A percentile compares a stretch with the other conserved stretches of the same genome.
phyloP scores from a whole-genome alignment of 257 asterid species.

The Orobanche coerulescens region DNA sequence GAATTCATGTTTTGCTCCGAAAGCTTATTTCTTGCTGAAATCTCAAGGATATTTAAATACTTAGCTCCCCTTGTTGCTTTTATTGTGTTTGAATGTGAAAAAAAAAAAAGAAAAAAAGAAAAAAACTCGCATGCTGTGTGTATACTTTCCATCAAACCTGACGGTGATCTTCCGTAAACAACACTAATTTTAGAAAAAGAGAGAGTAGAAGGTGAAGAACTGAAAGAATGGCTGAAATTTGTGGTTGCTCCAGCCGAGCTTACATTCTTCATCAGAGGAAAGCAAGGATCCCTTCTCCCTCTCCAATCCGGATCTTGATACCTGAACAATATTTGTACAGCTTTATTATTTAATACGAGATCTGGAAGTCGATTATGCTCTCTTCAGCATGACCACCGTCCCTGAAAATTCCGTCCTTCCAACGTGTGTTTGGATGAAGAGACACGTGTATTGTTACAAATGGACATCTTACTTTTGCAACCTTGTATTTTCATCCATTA shows the following conservation, averaged over 20 bases:
- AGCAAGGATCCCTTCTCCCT: conserved; percentile 68
- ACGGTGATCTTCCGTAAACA: conserved; percentile 1
- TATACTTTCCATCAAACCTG: neutral
- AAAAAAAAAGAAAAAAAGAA: conserved; percentile 2
- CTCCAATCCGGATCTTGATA: conserved; percentile 49
- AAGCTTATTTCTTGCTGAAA: too few species aligned
- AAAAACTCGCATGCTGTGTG: neutral
- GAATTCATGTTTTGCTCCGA: neutral
- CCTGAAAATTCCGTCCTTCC: conserved; percentile 1
- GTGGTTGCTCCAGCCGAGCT: conserved; percentile 95
- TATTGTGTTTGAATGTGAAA: neutral
- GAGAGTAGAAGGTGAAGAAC: conserved; percentile 95
- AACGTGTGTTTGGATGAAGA: neutral
- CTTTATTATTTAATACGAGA: neutral
- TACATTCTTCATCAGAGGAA: conserved; percentile 62
- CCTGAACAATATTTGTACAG: conserved; percentile 1
- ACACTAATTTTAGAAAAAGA: conserved; percentile 51
- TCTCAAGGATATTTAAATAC: too few species aligned
- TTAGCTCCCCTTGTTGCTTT: neutral
- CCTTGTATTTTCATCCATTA: conserved; percentile 28
- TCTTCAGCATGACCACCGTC: neutral
- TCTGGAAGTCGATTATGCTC: neutral
- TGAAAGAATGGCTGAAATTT: conserved; percentile 75
- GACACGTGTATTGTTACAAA: neutral
- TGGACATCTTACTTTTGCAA: neutral